phyloP scores from a whole-genome alignment of 2,329 filamentous ascomycete species.

The Talaromyces sp. region DNA sequence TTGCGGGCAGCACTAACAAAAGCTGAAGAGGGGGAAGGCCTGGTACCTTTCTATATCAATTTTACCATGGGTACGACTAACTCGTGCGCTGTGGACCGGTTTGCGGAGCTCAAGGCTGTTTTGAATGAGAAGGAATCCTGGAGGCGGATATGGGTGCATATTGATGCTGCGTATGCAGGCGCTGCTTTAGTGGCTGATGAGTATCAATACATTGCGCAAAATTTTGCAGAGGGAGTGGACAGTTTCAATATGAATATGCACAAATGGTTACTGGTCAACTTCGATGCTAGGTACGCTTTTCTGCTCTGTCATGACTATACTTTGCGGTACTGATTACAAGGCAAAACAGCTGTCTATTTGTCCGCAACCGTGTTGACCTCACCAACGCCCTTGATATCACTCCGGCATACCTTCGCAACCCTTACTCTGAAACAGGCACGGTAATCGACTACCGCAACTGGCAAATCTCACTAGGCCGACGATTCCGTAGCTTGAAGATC shows the following conservation, averaged over 20 bases:
- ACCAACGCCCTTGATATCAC: slow-evolving; percentile 73
- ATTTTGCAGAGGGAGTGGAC: slow-evolving; percentile 63
- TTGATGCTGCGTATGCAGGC: slow-evolving; percentile 90
- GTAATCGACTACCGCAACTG: slow-evolving; percentile 96
- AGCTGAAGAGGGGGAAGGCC: slow-evolving; percentile 60
- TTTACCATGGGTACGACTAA: slow-evolving; percentile 80
- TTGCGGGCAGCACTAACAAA: slow-evolving; percentile 60
- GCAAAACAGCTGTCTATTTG: slow-evolving; percentile 64
- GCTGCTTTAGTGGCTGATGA: slow-evolving; percentile 77
- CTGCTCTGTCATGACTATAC: background rate
- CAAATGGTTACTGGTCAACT: slow-evolving; percentile 95
- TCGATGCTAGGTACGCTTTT: slow-evolving; percentile 57
- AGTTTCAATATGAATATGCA: slow-evolving; percentile 95
- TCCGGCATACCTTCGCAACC: slow-evolving; percentile 76
- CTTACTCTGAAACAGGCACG: slow-evolving; percentile 71
- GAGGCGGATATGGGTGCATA: slow-evolving; percentile 76
- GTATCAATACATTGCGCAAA: slow-evolving; percentile 62
- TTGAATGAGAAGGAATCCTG: slow-evolving; percentile 42
- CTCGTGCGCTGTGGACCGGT: slow-evolving; percentile 81
- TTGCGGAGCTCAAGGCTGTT: slow-evolving; percentile 61
- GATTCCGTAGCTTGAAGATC: slow-evolving; percentile 85
- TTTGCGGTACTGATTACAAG: slow-evolving; percentile 26
- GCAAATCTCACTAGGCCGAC: slow-evolving; percentile 87
- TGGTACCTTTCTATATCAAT: slow-evolving; percentile 83
- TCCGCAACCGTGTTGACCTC: slow-evolving; percentile 70